Evolutionary conservation across 2,329 filamentous ascomycete genomes (phyloP).

Genomic region (Aureobasidium mangrovei): DNA sequence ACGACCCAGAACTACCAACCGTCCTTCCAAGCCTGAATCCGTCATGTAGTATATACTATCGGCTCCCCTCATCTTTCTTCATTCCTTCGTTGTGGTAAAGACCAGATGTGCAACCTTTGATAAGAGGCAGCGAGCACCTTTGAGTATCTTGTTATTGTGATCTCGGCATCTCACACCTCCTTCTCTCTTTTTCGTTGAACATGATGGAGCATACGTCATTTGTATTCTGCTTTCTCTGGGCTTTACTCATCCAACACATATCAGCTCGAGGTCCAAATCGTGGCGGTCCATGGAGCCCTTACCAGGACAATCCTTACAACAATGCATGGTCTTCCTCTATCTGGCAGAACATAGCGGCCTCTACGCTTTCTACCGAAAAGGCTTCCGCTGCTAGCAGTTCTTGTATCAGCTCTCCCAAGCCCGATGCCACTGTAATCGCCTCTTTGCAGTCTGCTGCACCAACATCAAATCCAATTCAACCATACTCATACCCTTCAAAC

Average conservation of each 20-base stretch:
- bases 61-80: not conserved
- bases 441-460: not conserved
- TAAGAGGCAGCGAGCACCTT: not conserved
- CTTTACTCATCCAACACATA: not conserved
- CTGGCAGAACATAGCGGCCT: not conserved
- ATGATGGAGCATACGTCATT: constrained; percentile 2
- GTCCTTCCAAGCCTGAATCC: not conserved
- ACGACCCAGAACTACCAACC: not conserved
- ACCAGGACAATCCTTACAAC: not conserved
- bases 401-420: not conserved
- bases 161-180: constrained; percentile 6
- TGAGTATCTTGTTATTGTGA: not conserved
- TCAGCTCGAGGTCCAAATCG: not conserved
- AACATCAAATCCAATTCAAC: not conserved
- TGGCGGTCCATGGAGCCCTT: not conserved
- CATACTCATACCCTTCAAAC: not conserved
- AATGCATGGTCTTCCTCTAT: not conserved
- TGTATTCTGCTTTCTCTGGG: not conserved
- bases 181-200: not conserved
- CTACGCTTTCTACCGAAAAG: not conserved
- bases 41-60: constrained; percentile 5
- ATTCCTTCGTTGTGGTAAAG: not conserved
- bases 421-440: not conserved
- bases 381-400: not conserved
- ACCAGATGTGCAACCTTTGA: constrained; percentile 7